These are phyloP conservation scores for Escovopsis sp. DNA, from an alignment of 2,329 filamentous ascomycete species.

Conservation along the genomic window DNA sequence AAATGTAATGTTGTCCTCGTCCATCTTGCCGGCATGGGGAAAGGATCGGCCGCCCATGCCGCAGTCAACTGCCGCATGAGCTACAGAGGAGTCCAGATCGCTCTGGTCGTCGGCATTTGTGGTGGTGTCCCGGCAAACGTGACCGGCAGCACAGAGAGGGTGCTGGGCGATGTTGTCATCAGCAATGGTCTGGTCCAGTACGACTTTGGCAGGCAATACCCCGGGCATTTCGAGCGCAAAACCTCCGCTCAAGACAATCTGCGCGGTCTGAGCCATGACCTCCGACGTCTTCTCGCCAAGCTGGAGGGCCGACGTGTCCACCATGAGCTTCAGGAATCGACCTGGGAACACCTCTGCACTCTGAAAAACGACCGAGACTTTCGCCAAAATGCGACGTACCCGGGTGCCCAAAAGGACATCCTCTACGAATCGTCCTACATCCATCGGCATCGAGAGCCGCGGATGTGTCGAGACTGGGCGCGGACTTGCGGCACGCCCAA, in stretches of 20 bases:
- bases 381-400: too few species aligned
- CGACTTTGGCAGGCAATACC: constrained; percentile 14
- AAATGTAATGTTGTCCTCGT: constrained; percentile 12
- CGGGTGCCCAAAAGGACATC: too few species aligned
- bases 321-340: too few species aligned
- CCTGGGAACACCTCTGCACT: too few species aligned
- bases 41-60: constrained; percentile 3
- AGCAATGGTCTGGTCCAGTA: constrained; percentile 16
- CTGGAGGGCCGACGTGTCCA: too few species aligned
- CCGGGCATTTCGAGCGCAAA: constrained; percentile 12
- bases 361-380: too few species aligned
- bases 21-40: constrained; percentile 11
- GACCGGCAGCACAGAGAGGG: constrained; percentile 3
- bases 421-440: too few species aligned
- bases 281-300: too few species aligned
- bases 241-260: constrained; percentile 1
- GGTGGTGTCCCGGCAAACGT: constrained; percentile 7
- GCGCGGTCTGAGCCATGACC: too few species aligned
- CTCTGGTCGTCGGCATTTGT: constrained; percentile 9
- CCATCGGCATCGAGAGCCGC: too few species aligned
- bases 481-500: too few species aligned
- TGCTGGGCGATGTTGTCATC: constrained; percentile 21
- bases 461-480: too few species aligned
- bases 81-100: constrained; percentile 8
- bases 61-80: constrained; percentile 5